Base-by-base conservation (phyloP, 2,329 filamentous ascomycete genomes). In the Pseudopyricularia cyperi region DNA sequence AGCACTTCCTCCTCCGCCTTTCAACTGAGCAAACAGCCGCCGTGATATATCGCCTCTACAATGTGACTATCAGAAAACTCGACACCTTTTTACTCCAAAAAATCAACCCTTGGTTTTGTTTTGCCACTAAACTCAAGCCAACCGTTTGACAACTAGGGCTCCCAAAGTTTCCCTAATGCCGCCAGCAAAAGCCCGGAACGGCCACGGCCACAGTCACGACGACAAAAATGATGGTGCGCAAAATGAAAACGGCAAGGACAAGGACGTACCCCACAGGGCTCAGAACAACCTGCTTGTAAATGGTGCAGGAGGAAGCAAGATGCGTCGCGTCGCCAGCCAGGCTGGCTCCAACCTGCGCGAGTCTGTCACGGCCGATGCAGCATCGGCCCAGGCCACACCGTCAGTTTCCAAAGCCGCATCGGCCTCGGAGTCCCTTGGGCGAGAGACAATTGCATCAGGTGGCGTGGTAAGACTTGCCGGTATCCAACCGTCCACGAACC, bases 311-410 rank as follows among this genome's bases (percentile, higher is more conserved):
- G 37, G 47, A 3, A 17, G 73, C 54, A 81, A 81, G 63, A 71
- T 78, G 65, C 75, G 76, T 51, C 72, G 77, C 35, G 72, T 72
- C 15, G 75, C 71, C 52, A 79, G 74, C 62, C 74, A 74, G 52
- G 70, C 70, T 12, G 75, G 72, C 42, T 69, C 71, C 17, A 71
- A 73, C 37, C 62, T 70, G 50, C 70, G 69, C 59, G 73, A 77
- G 28, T 51, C 49, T 48, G 67, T 66, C 46, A 65, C 66, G 55
- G 72, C 50, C 48, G 39, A 51, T 11, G 51, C 37, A 12, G 32
- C 44, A 1, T 35, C 35, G 0, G 39, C 44, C 22, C 54, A 39
- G 3, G 39, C 52, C 8, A 35, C 52, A 12, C 48, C 22, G 7
- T 51, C 49, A 12, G 26, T 39, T n/a, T 19, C 49, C 11, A 48